Evolutionary conservation across 1,284 basidiomycete species (phyloP), one percentile per base, ranked within the genome.

Genomic region (Tylopilus orsonianus): DNA sequence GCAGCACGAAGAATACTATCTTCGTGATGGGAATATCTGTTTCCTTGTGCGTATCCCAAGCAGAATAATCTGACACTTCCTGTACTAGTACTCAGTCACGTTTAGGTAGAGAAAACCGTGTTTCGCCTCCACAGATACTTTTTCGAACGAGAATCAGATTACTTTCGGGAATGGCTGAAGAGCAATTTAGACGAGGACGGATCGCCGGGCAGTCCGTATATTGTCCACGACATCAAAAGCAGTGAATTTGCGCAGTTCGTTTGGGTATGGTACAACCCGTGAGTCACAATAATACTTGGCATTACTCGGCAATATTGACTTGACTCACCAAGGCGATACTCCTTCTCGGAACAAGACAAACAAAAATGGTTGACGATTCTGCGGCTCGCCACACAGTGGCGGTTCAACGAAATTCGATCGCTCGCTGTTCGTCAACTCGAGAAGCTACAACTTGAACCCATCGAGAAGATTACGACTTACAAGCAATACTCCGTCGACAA

Each of bases 251-350:
- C 78, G 0, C 70, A 75, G 6, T 80, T 87, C 22, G 60, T 85
- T 0, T 87, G 82, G 82, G 75, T 87, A 0, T 87, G 85, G 64
- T 87, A 87, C 46, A 84, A 85, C 44, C 79, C 80, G 83, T 86
- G 59, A 58, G 65, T 50, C 0, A 26, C 19, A 6, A 34, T 2
- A 33, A 18, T 5, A 8, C 8, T n/a, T 2, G 14, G 3, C 16
- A 22, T 44, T 14, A 18, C 16, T 14, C 19, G 10, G 19, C 4
- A 2, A 18, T 38, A 14, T 36, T 55, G 46, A 56, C 41, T 27
- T 12, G 30, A 20, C 13, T n/a, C 9, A 32, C n/a, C 34, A 2
- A 61, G 60, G 0, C 40, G 19, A 0, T 65, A 64, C 1, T 41
- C 56, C 0, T 67, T 45, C 7, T 46, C 54, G 0, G 41, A 34